Percentiles rank a stretch among this genome's conserved stretches.
Evolutionary conservation across 2,329 filamentous ascomycete genomes (phyloP).

Genomic region (Xylaria sp.): DNA sequence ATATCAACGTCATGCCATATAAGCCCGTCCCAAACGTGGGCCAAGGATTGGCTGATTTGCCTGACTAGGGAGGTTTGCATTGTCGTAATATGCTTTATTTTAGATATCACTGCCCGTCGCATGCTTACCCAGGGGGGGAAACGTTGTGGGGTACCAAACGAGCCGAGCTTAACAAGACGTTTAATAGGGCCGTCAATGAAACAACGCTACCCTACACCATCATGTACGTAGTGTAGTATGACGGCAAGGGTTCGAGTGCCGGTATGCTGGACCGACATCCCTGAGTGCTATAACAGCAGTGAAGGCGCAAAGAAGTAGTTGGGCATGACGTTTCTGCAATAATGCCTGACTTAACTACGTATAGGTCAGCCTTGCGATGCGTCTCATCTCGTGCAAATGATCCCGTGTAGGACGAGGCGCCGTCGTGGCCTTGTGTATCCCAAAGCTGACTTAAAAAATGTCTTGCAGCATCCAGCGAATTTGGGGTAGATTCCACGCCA

Average conservation of each 20-base stretch:
- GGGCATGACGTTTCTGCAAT: constrained; percentile 10
- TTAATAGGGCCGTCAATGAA: constrained; percentile 9
- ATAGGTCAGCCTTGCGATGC: constrained; percentile 23
- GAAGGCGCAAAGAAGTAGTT: background rate
- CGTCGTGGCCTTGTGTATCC: constrained; percentile 33
- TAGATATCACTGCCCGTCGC: background rate
- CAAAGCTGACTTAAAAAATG: constrained; percentile 35
- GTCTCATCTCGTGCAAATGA: constrained; percentile 42
- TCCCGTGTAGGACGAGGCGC: constrained; percentile 44
- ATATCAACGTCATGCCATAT: constrained; percentile 19
- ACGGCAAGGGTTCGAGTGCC: constrained; percentile 8
- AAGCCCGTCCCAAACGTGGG: background rate
- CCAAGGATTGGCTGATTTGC: constrained; percentile 16
- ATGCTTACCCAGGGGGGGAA: constrained; percentile 19
- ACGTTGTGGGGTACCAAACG: constrained; percentile 24
- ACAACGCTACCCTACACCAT: constrained; percentile 20
- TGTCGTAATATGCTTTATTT: constrained; percentile 3
- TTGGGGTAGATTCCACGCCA: constrained; percentile 36
- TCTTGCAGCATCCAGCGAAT: constrained; percentile 35
- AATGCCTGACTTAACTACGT: constrained; percentile 5
- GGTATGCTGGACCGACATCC: background rate
- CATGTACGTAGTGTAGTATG: background rate
- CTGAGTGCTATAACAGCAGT: background rate
- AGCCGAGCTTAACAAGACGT: constrained; percentile 10
- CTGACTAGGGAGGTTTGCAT: constrained; percentile 20